Evolutionary conservation across 306 rosid species (phyloP).

Genomic region (Citrullus amarus): DNA sequence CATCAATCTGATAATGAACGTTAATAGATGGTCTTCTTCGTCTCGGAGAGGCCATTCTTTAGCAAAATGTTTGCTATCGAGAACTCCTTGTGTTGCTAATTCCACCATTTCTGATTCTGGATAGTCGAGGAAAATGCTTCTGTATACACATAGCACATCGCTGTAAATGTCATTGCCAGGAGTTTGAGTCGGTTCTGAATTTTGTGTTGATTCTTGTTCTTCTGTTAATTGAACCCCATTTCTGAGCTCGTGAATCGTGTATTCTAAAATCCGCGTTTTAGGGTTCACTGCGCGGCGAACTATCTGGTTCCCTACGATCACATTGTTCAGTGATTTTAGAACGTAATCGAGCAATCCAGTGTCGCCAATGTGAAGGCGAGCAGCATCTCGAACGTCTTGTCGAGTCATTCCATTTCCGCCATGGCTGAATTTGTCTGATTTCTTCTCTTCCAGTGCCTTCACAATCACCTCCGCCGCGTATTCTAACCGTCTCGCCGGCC

Average conservation of each 20-base stretch:
- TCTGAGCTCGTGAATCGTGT: conserved; percentile 48
- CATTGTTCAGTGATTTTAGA: conserved; percentile 70
- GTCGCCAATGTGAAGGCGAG: conserved; percentile 81
- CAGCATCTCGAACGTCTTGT: conserved; percentile 80
- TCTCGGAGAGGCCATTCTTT: conserved; percentile 55
- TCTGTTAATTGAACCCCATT: conserved; percentile 26
- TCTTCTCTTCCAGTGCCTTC: conserved; percentile 62
- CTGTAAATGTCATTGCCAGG: conserved; percentile 57
- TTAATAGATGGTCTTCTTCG: conserved; percentile 49
- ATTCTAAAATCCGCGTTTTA: conserved; percentile 53
- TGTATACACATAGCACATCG: conserved; percentile 55
- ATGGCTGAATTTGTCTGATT: conserved; percentile 24
- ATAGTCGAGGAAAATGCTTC: conserved; percentile 48
- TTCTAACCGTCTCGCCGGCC: conserved; percentile 59
- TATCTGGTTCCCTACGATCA: conserved; percentile 49
- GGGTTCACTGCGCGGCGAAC: conserved; percentile 75
- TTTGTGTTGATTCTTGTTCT: conserved; percentile 9
- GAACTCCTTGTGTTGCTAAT: conserved; percentile 44
- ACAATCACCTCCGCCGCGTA: conserved; percentile 42
- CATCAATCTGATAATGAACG: conserved; percentile 43
- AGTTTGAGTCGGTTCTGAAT: conserved; percentile 14
- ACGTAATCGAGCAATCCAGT: conserved; percentile 85
- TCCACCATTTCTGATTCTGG: conserved; percentile 49
- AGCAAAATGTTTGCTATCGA: conserved; percentile 64
- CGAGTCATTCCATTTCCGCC: conserved; percentile 19